Conservation (phyloP, 331 rosid species). For the Acacia concinna region DNA sequence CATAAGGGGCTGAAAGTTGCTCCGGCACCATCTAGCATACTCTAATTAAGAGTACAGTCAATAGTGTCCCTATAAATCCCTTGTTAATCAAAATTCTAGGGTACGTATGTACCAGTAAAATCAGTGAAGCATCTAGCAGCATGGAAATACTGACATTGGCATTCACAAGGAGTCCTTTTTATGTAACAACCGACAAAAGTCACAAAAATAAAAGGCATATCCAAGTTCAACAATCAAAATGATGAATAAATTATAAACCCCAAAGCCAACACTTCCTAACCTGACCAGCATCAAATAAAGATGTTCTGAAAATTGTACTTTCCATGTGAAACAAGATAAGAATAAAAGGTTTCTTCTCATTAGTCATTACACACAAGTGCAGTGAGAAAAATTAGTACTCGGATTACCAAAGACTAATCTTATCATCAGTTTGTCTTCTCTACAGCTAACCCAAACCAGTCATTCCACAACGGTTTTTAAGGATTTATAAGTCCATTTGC, state of each 20-base stretch:
- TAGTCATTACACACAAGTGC: neutral
- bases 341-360: neutral
- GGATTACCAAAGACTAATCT: neutral
- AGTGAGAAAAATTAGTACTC: neutral
- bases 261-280: neutral
- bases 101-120: no score
- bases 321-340: neutral
- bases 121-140: neutral
- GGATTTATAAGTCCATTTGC: constrained; percentile 13
- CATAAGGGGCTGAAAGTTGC: neutral
- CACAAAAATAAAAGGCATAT: neutral
- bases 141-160: neutral
- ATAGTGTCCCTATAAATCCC: neutral
- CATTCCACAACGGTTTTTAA: constrained; percentile 22
- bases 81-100: no score
- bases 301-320: neutral
- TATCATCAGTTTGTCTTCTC: neutral
- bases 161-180: neutral
- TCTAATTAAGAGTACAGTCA: no score
- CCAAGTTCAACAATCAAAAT: neutral
- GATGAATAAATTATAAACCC: neutral
- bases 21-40: no score
- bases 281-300: neutral
- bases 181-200: no score
- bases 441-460: neutral